A percentile compares a stretch with the other conserved stretches of the same genome.
These are phyloP conservation scores for Colletotrichum tropicicola DNA, from an alignment of 2,329 filamentous ascomycete genomes.

Conservation along the genomic window DNA sequence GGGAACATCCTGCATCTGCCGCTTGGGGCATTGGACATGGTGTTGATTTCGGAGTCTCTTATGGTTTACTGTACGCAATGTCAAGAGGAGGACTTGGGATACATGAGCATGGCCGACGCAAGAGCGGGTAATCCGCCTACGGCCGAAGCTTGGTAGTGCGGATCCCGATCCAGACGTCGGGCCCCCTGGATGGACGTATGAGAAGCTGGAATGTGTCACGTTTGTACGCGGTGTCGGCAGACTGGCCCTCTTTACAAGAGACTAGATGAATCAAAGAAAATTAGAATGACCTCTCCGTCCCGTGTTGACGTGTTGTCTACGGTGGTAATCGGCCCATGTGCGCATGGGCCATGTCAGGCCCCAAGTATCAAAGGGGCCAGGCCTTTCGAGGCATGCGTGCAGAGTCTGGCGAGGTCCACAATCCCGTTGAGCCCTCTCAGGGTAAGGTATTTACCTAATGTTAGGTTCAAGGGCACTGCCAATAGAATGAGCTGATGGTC, in stretches of 20 bases:
- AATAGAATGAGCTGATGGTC: too few species aligned
- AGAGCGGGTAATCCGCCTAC: conserved; percentile 1
- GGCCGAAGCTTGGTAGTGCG: conserved; percentile 5
- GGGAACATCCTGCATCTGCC: conserved; percentile 14
- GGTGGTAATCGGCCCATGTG: too few species aligned
- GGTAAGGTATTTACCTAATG: too few species aligned
- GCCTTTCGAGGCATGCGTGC: too few species aligned
- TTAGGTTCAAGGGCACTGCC: too few species aligned
- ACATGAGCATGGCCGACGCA: conserved; percentile 10
- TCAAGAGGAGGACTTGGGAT: conserved; percentile 17
- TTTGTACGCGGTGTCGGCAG: conserved; percentile 7
- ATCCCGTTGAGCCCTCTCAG: too few species aligned
- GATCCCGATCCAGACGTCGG: background rate
- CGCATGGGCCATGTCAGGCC: too few species aligned
- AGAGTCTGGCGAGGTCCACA: too few species aligned
- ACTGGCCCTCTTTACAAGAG: background rate
- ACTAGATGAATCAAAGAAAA: conserved; percentile 4
- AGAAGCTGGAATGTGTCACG: background rate
- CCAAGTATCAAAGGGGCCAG: too few species aligned
- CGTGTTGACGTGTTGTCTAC: too few species aligned
- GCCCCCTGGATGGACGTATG: background rate
- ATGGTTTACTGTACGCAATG: background rate
- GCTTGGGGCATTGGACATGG: conserved; percentile 16
- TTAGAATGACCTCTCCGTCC: background rate
- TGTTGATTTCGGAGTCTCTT: background rate